Evolutionary conservation across 331 rosid genomes (phyloP), one percentile per base, ranked within the genome.

Genomic region (Quercus tomentella): DNA sequence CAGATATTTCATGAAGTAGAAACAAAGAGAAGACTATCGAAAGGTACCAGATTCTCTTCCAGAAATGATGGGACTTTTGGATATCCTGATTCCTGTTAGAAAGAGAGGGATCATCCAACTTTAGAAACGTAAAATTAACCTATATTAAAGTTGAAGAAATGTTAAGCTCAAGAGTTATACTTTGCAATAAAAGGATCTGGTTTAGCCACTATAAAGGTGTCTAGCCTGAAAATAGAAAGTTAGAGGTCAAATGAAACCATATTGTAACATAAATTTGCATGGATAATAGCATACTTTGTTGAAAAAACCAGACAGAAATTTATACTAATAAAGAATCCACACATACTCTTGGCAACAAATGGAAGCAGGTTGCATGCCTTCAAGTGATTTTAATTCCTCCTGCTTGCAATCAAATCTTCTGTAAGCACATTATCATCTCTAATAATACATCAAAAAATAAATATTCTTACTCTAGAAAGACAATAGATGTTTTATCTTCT

Each of bases 381-480:
- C 87, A n/a, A 86, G 83, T 63, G 82, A 83, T 77, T 80, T 81
- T 57, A 86, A 78, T 76, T 86, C 89, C 82, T 86, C 87, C 89
- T 86, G 70, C 56, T 26, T 58, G 56, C 45, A 82, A 22, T 58
- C 28, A 58, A 21, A 58, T 58, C 65, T 58, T 21, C 6, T 23
- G 28, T 58, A 22, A 58, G 31, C 6, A 58, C 14, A 58, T 11
- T 58, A 25, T 18, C 65, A 22, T 23, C 5, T 58, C 31, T 58
- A 21, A 6, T 3, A n/a, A 57, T n/a, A 21, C 21, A 21, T 57
- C 23, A n/a, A 57, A 57, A 21, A 57, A n/a, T 9, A 57, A 57
- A 57, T 57, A 57, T 1, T 22, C 63, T n/a, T 57, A 57, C 16
- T 57, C 7, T 57, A 7, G 63, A 57, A n/a, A 57, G 30, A 21